phyloP scores from a whole-genome alignment of 2,329 filamentous ascomycete species.

The Fusarium dimerum region DNA sequence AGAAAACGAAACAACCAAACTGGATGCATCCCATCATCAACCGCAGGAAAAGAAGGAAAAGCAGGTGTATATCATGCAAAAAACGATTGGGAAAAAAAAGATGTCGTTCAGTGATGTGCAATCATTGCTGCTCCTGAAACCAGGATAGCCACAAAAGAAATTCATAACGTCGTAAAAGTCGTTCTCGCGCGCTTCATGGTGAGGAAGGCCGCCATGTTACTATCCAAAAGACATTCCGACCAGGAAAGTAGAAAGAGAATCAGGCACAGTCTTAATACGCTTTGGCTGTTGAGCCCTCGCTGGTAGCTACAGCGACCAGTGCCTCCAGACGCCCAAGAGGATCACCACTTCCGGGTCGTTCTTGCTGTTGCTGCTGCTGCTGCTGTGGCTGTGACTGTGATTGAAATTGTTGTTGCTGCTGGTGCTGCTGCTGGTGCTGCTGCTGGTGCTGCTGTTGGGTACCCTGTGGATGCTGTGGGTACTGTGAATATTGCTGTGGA shows the following conservation, averaged over 20 bases:
- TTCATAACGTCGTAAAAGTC: constrained; percentile 6
- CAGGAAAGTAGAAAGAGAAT: background rate
- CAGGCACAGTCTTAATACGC: constrained; percentile 34
- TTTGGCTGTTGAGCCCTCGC: constrained; percentile 44
- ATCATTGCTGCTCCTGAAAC: constrained; percentile 18
- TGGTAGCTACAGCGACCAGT: constrained; percentile 46
- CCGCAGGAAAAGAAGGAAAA: constrained; percentile 4
- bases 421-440: background rate
- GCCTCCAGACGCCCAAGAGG: constrained; percentile 43
- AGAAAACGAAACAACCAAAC: constrained; percentile 4
- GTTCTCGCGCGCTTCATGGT: constrained; percentile 7
- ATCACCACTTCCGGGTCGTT: constrained; percentile 32
- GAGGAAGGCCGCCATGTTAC: background rate
- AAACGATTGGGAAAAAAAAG: too few species aligned
- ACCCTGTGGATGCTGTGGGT: constrained; percentile 18
- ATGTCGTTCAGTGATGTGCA: constrained; percentile 22
- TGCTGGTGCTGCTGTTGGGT: constrained; percentile 6
- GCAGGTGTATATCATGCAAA: constrained; percentile 25
- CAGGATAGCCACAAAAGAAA: constrained; percentile 13
- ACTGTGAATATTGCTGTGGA: constrained; percentile 12
- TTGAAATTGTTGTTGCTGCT: constrained; percentile 17
- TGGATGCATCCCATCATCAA: constrained; percentile 22
- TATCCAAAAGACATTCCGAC: background rate
- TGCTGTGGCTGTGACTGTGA: constrained; percentile 26
- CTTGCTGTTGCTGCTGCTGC: constrained; percentile 33